Evolutionary conservation across 1,284 basidiomycete genomes (phyloP).

Genomic region (Austroboletus olivaceoglutinosus): DNA sequence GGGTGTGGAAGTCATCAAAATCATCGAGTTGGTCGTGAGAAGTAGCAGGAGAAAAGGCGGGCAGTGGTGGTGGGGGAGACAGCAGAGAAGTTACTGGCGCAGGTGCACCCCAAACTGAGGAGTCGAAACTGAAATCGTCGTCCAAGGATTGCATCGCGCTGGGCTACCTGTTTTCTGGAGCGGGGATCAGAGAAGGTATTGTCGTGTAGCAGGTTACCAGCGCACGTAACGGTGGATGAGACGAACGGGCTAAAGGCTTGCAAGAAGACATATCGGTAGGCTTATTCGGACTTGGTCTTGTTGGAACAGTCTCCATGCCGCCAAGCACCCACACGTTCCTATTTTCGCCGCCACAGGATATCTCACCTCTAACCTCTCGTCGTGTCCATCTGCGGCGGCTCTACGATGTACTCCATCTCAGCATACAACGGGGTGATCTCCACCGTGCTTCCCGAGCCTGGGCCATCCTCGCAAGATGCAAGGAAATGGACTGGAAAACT

Average conservation of each 20-base stretch:
- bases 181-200: no score
- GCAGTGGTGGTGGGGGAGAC: slow-evolving; percentile 27
- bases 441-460: slow-evolving; percentile 71
- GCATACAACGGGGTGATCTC: slow-evolving; percentile 67
- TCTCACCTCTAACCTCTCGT: slow-evolving; percentile 49
- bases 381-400: slow-evolving; percentile 71
- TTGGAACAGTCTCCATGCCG: slow-evolving; percentile 13
- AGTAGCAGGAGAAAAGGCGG: slow-evolving; percentile 27
- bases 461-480: slow-evolving; percentile 79
- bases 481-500: slow-evolving; percentile 74
- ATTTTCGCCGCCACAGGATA: slow-evolving; percentile 52
- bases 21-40: slow-evolving; percentile 59
- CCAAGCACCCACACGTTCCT: slow-evolving; percentile 45
- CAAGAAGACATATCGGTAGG: not conserved
- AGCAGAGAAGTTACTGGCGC: slow-evolving; percentile 39
- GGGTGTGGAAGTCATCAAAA: slow-evolving; percentile 67
- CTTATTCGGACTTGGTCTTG: not conserved
- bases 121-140: slow-evolving; percentile 67
- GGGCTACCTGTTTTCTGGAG: not conserved
- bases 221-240: slow-evolving; percentile 1
- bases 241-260: not conserved
- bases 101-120: slow-evolving; percentile 66
- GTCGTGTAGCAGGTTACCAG: slow-evolving; percentile 4
- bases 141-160: slow-evolving; percentile 48
- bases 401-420: slow-evolving; percentile 72